These are phyloP conservation scores for Globisporangium cylindrosporum DNA, from an alignment of 352 stramenopile genomes.

Conservation along the genomic window DNA sequence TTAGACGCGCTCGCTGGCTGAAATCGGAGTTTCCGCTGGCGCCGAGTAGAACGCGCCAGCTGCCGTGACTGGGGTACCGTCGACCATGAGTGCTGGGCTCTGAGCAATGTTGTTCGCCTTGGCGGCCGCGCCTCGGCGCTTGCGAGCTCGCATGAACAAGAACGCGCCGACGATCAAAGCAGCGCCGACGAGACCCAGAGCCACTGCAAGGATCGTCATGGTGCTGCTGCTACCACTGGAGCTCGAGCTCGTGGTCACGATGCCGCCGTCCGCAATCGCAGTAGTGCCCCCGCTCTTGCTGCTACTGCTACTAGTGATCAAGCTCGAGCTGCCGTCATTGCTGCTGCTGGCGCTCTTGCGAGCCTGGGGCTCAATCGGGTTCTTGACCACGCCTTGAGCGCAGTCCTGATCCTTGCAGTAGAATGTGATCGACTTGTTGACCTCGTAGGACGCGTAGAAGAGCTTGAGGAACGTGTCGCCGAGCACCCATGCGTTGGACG, in stretches of 20 bases:
- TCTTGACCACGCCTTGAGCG: conserved; percentile 20
- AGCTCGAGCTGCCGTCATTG: background rate
- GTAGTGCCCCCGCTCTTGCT: background rate
- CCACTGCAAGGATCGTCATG: conserved; percentile 33
- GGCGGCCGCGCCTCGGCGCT: background rate
- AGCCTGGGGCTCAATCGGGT: conserved; percentile 5
- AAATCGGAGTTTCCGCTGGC: background rate
- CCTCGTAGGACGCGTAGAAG: conserved; percentile 69
- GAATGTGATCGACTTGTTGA: conserved; percentile 59
- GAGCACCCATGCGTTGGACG: conserved; percentile 64
- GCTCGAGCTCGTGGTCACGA: conserved; percentile 9
- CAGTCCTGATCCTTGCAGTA: conserved; percentile 59
- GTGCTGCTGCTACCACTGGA: conserved; percentile 19
- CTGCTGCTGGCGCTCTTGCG: conserved; percentile 13
- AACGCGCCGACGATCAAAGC: conserved; percentile 35
- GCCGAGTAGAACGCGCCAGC: conserved; percentile 3
- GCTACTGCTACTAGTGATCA: background rate
- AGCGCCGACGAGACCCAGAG: conserved; percentile 34
- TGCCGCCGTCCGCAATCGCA: conserved; percentile 15
- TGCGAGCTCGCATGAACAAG: conserved; percentile 17
- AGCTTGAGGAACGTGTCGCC: conserved; percentile 72
- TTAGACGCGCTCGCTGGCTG: conserved; percentile 5
- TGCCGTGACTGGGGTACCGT: background rate
- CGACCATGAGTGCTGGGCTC: background rate
- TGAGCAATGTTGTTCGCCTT: background rate